A percentile compares a stretch with the other conserved stretches of the same genome.
Conservation (phyloP, 768 basidiomycete species). For the Auricularia sp. region DNA sequence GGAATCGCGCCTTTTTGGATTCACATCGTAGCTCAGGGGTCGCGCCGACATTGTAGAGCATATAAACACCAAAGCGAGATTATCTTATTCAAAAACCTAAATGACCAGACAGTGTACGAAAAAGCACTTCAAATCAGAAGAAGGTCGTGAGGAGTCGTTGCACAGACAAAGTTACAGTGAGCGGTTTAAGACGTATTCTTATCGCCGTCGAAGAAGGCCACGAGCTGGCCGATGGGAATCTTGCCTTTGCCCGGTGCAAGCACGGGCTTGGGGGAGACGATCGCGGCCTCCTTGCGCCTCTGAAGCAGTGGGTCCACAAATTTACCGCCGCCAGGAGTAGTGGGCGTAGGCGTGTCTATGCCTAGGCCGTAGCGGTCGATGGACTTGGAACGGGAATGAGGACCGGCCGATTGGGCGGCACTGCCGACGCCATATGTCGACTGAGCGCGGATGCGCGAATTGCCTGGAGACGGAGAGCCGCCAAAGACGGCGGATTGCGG, state of each 20-base stretch:
- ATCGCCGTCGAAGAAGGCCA: constrained; percentile 66
- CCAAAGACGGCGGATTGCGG: constrained; percentile 4
- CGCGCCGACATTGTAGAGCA: too few relatives aligned
- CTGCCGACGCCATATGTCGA: constrained; percentile 8
- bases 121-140: too few relatives aligned
- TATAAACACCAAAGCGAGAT: neutral
- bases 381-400: constrained; percentile 27
- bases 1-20: neutral
- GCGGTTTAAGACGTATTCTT: constrained; percentile 6
- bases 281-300: constrained; percentile 49
- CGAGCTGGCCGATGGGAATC: constrained; percentile 65
- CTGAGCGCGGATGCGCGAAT: constrained; percentile 10
- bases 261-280: constrained; percentile 30
- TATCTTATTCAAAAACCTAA: neutral
- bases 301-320: constrained; percentile 73
- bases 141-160: too few relatives aligned
- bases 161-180: too few relatives aligned
- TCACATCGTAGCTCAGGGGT: too few relatives aligned
- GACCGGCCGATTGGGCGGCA: constrained; percentile 2
- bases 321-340: constrained; percentile 28
- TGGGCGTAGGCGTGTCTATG: constrained; percentile 11
- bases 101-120: too few relatives aligned
- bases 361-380: constrained; percentile 22
- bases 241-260: constrained; percentile 40
- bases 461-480: constrained; percentile 8